Evolutionary conservation across 2,329 filamentous ascomycete species (phyloP), one percentile per base, ranked within the genome.

Genomic region (Colletotrichum plurivorum): DNA sequence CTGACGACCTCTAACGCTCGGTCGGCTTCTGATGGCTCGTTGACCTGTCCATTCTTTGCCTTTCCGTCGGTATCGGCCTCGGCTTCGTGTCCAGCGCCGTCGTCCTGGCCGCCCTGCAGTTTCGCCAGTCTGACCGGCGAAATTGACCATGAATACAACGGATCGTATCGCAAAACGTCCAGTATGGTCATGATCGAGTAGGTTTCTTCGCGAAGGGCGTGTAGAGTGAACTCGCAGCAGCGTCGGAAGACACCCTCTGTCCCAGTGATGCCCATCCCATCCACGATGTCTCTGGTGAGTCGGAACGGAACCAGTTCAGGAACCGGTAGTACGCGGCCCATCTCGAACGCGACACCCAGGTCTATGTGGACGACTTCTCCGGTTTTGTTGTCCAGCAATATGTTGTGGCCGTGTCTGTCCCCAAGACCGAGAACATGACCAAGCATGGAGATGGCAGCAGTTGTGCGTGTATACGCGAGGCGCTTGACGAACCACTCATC

Each of bases 101-200:
- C 83, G 46, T 82, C 87, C 48, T 86, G 85, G 52, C 90, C 89
- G 73, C 89, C 88, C 75, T 92, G 90, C 63, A 92, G 80, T 75
- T 90, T 91, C 48, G 89, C 88, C 67, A 92, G 80, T 20, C 90
- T 85, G 41, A 91, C 83, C 0, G 90, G 90, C 12, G 93, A 96
- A 64, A 98, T 91, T 43, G 94, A 95, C 96, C 96, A 99, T 70
- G 91, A 96, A 79, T 98, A 97, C 70, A 99, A 83, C 1, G 96
- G 97, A 84, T 99, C 96, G 80, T 98, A 98, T n/a, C 97, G 92
- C 68, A 99, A 84, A 22, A 99, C 97, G 77, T 99, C 97, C 20
- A 99, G 89, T 61, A 99, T 94, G 0, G 96, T 98, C 95, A 98
- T 98, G 82, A 99, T 99, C 52, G 93, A 95, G 78, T 97, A 97